Percentiles rank a stretch among this genome's conserved stretches.
These are phyloP conservation scores for Naganishia sp. DNA, from an alignment of 1,284 basidiomycete species.

Conservation along the genomic window DNA sequence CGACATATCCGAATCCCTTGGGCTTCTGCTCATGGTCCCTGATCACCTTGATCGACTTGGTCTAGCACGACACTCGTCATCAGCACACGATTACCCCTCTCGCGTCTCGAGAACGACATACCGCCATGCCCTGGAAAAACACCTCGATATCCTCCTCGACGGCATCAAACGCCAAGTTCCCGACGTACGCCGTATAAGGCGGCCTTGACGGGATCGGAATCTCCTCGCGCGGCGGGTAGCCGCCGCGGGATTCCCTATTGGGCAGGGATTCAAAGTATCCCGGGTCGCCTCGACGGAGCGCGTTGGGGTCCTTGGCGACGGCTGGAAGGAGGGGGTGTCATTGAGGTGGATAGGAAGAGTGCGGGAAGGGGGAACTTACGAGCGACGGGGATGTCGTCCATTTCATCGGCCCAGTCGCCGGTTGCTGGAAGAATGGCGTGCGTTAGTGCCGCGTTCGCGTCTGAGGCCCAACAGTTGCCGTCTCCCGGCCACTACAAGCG, in stretches of 20 bases:
- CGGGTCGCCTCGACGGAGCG: constrained; percentile 50
- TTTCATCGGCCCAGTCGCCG: constrained; percentile 96
- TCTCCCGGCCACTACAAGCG: too few relatives aligned
- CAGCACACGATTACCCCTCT: background rate
- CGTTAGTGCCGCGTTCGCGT: background rate
- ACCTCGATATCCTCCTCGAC: constrained; percentile 77
- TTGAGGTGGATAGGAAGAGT: background rate
- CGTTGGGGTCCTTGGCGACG: constrained; percentile 52
- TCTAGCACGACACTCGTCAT: constrained; percentile 54
- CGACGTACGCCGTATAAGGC: constrained; percentile 93
- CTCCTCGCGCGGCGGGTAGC: constrained; percentile 66
- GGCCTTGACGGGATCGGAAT: constrained; percentile 90
- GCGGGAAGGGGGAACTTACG: constrained; percentile 62
- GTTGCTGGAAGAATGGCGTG: constrained; percentile 58
- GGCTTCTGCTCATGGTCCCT: constrained; percentile 82
- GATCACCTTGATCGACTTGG: constrained; percentile 87
- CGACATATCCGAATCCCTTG: constrained; percentile 97
- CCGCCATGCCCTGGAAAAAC: constrained; percentile 71
- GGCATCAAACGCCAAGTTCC: constrained; percentile 92
- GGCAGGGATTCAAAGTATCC: constrained; percentile 55
- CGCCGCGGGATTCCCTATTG: constrained; percentile 40
- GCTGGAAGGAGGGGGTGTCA: constrained; percentile 50
- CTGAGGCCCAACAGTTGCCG: too few relatives aligned
- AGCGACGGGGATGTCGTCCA: constrained; percentile 83
- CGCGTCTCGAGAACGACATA: constrained; percentile 41